These are phyloP conservation scores for Aspergillus fijiensis DNA, from an alignment of 2,329 filamentous ascomycete species.

Conservation along the genomic window DNA sequence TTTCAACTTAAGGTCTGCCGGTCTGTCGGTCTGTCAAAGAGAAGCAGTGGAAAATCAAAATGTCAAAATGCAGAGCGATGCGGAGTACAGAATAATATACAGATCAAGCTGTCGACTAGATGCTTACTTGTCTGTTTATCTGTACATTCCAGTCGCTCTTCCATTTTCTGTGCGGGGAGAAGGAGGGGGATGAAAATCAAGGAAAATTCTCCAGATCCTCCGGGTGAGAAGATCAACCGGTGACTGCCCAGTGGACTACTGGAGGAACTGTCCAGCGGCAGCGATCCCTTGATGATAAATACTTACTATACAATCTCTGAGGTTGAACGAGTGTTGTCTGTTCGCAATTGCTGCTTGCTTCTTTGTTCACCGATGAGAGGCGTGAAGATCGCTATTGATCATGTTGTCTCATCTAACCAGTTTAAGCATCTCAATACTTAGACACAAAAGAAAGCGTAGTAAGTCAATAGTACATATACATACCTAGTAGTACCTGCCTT, in stretches of 20 bases:
- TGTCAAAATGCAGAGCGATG: neutral
- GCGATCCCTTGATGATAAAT: neutral
- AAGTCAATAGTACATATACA: no score
- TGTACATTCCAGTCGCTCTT: neutral
- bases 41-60: no score
- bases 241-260: neutral
- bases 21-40: no score
- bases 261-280: neutral
- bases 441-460: no score
- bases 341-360: no score
- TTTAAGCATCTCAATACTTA: no score
- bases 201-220: neutral
- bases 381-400: neutral
- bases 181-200: neutral
- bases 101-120: neutral
- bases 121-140: neutral
- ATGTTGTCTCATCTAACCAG: no score
- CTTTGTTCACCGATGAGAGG: no score
- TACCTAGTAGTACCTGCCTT: no score
- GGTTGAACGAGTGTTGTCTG: no score
- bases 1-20: no score
- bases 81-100: neutral
- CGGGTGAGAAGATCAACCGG: neutral
- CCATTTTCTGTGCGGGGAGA: neutral
- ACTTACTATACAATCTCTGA: no score